phyloP scores from a whole-genome alignment of 331 rosid genomes.

The Dryas integrifolia region DNA sequence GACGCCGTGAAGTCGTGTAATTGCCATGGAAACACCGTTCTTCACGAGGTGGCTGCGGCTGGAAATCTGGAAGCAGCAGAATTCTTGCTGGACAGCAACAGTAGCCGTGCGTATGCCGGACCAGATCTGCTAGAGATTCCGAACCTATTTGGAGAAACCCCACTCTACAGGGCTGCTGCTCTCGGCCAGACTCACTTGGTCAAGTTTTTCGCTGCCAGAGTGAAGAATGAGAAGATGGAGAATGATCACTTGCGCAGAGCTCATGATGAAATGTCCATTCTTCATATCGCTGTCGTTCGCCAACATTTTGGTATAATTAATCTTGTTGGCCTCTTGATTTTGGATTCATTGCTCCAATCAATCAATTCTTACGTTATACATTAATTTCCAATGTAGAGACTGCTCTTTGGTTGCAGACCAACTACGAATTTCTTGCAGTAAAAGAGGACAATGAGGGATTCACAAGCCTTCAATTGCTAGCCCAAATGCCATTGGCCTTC shows the following conservation, averaged over 20 bases:
- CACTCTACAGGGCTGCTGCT: conserved; percentile 10
- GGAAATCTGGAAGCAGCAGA: conserved; percentile 6
- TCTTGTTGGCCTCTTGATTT: too few relatives aligned
- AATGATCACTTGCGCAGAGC: neutral
- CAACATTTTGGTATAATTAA: neutral
- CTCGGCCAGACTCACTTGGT: conserved; percentile 3
- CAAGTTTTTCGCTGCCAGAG: neutral
- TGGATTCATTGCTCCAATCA: too few relatives aligned
- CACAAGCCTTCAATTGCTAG: conserved; percentile 14
- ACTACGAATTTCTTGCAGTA: neutral
- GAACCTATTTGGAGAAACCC: conserved; percentile 6
- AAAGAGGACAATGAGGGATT: neutral
- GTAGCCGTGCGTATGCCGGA: too few relatives aligned
- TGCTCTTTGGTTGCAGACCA: neutral
- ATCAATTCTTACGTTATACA: too few relatives aligned
- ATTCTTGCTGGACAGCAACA: neutral
- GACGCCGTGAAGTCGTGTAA: neutral
- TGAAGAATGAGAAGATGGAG: too few relatives aligned
- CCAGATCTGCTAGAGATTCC: neutral
- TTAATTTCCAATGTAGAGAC: neutral
- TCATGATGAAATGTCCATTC: neutral
- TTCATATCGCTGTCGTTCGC: conserved; percentile 1
- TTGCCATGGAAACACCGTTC: neutral
- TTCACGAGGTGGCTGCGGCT: neutral
- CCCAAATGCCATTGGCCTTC: conserved; percentile 13